Conservation (phyloP, 106 monocot genomes). For the Dendrobium officinale region DNA sequence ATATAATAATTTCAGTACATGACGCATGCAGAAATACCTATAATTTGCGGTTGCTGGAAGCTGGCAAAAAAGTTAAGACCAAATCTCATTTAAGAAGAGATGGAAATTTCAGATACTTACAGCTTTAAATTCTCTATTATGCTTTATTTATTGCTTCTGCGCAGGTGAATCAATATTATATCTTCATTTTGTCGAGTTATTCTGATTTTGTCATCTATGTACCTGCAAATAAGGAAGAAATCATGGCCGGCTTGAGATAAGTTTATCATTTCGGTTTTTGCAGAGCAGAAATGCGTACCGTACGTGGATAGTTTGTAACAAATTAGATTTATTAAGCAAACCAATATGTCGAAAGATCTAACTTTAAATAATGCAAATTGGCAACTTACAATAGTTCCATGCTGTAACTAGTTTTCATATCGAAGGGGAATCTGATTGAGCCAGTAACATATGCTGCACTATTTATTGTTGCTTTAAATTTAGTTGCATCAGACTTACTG, state of each 20-base stretch:
- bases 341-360: too few species aligned
- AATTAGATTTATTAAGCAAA: too few species aligned
- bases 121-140: too few species aligned
- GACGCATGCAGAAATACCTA: too few species aligned
- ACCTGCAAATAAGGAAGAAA: constrained; percentile 33
- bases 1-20: too few species aligned
- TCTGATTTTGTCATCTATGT: constrained; percentile 76
- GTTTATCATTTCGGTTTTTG: neutral
- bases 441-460: constrained; percentile 34
- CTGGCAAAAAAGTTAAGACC: too few species aligned
- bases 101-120: too few species aligned
- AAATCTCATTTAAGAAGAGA: too few species aligned
- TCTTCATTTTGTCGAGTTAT: constrained; percentile 34
- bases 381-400: constrained; percentile 70
- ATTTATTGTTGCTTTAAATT: constrained; percentile 31
- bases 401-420: constrained; percentile 29
- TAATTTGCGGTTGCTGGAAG: too few species aligned
- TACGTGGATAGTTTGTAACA: too few species aligned
- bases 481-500: constrained; percentile 33
- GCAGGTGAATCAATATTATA: constrained; percentile 48
- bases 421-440: constrained; percentile 41
- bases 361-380: too few species aligned
- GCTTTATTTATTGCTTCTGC: constrained; percentile 2
- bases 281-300: too few species aligned
- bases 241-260: neutral